Percentiles rank a stretch among this genome's conserved stretches.
These are phyloP conservation scores for Globisporangium iwayamae DNA, from an alignment of 352 stramenopile species.

Conservation along the genomic window DNA sequence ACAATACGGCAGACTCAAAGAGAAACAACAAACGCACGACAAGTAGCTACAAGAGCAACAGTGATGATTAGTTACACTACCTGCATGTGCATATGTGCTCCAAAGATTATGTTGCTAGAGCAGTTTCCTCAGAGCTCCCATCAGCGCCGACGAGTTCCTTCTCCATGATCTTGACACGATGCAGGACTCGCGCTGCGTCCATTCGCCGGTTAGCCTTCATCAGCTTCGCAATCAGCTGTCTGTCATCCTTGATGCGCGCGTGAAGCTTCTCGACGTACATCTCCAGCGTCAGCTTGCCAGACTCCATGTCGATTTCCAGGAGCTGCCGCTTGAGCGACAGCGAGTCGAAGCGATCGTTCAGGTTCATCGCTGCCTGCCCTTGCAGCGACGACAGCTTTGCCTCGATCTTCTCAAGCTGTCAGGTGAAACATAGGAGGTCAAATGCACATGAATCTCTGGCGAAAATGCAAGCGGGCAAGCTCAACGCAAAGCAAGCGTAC, in stretches of 20 bases:
- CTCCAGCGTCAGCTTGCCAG: slow-evolving; percentile 67
- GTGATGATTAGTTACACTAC: not conserved
- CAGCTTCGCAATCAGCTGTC: slow-evolving; percentile 39
- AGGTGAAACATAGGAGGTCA: not conserved
- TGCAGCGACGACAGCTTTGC: slow-evolving; percentile 40
- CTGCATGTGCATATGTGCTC: not conserved
- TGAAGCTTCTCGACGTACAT: slow-evolving; percentile 60
- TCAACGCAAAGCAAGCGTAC: slow-evolving; percentile 21
- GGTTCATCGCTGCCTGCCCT: slow-evolving; percentile 31
- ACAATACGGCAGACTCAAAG: not conserved
- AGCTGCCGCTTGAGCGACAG: slow-evolving; percentile 76
- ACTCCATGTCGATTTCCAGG: slow-evolving; percentile 82
- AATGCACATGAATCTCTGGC: not conserved
- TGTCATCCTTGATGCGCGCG: slow-evolving; percentile 47
- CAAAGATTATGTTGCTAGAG: slow-evolving; percentile 1
- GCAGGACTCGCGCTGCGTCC: slow-evolving; percentile 67
- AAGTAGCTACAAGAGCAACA: slow-evolving; percentile 13
- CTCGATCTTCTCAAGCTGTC: slow-evolving; percentile 64
- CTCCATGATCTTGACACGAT: slow-evolving; percentile 76
- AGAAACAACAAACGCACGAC: slow-evolving; percentile 2
- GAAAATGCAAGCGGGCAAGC: not conserved
- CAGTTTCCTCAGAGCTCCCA: slow-evolving; percentile 12
- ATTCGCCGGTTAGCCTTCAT: slow-evolving; percentile 36
- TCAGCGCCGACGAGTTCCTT: slow-evolving; percentile 57
- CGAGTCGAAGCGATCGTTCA: slow-evolving; percentile 58